Conservation (phyloP, 2,329 filamentous ascomycete genomes). For the Xylariaceae sp. region DNA sequence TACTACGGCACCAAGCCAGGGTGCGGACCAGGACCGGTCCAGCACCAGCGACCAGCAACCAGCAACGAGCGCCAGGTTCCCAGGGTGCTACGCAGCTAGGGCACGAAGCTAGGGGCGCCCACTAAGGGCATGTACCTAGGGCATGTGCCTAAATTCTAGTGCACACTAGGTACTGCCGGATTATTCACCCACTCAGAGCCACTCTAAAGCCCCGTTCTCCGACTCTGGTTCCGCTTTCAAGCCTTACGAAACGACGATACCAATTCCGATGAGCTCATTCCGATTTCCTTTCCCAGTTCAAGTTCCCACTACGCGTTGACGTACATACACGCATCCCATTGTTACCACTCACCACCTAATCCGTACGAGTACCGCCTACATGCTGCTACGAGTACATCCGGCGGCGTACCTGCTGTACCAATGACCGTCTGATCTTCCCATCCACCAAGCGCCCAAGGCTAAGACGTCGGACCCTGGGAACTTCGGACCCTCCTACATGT, state of each 20-base stretch:
- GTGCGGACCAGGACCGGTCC: too few species aligned
- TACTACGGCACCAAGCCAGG: neutral
- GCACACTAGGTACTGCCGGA: neutral
- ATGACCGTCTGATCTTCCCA: neutral
- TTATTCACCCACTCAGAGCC: neutral
- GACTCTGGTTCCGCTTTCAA: neutral
- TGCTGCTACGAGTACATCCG: neutral
- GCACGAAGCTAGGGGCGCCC: neutral
- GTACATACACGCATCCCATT: neutral
- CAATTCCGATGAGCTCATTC: neutral
- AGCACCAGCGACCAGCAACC: too few species aligned
- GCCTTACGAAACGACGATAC: neutral
- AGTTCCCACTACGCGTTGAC: neutral
- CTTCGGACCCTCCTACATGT: constrained; percentile 14
- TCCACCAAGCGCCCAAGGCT: neutral
- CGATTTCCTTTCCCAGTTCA: neutral
- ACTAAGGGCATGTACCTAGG: neutral
- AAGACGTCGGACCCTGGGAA: constrained; percentile 5
- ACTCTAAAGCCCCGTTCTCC: neutral
- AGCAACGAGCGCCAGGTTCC: too few species aligned
- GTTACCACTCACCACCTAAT: neutral
- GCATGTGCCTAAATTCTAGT: neutral
- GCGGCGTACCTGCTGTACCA: neutral
- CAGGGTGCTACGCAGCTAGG: neutral
- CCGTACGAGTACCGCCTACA: neutral